phyloP scores from a whole-genome alignment of 495 filamentous ascomycete species.

The Penicillium soppii region DNA sequence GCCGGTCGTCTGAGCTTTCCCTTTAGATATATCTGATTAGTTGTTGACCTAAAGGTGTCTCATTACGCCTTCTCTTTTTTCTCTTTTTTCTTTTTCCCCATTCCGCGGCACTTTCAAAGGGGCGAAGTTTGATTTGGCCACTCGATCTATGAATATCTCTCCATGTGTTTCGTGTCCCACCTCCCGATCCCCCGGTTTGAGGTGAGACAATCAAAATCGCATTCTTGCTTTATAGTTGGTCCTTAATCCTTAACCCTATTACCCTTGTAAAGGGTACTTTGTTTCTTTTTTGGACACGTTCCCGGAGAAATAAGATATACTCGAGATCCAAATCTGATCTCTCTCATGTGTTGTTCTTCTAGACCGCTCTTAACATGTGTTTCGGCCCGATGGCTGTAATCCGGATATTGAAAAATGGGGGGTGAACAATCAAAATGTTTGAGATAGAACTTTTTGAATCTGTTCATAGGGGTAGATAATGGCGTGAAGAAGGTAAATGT shows the following conservation, averaged over 20 bases:
- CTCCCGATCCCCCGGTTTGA: neutral
- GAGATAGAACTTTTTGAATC: neutral
- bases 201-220: constrained; percentile 3
- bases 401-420: neutral
- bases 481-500: too few relatives aligned
- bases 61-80: neutral
- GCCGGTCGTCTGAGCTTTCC: neutral
- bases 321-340: neutral
- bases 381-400: constrained; percentile 1
- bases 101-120: neutral
- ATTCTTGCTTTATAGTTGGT: neutral
- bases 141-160: constrained; percentile 4
- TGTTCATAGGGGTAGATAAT: too few relatives aligned
- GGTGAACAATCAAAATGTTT: neutral
- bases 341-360: constrained; percentile 12
- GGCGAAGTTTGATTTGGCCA: neutral
- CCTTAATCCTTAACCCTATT: neutral
- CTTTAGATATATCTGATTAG: neutral
- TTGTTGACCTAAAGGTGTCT: neutral
- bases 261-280: neutral
- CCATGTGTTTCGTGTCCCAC: constrained; percentile 6
- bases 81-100: too few relatives aligned
- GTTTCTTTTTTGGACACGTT: neutral
- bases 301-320: neutral
- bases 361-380: constrained; percentile 12